Evolutionary conservation across 345 rosid species (phyloP).

Genomic region (Linum lewisii): DNA sequence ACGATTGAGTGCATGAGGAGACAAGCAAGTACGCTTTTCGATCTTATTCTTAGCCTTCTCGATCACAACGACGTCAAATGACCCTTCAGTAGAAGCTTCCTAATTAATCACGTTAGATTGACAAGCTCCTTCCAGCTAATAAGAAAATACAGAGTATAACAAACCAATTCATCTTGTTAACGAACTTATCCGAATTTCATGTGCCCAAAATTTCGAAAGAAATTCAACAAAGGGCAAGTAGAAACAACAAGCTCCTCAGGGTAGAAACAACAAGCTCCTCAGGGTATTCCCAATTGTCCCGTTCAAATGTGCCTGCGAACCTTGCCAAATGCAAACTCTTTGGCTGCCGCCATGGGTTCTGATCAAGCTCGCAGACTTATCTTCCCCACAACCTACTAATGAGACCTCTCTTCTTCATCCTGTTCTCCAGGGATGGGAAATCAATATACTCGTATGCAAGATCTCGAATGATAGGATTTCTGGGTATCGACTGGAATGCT

Average conservation of each 20-base stretch:
- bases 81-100: too few species aligned
- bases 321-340: background rate
- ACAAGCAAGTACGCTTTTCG: too few species aligned
- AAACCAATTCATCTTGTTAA: background rate
- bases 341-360: background rate
- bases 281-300: background rate
- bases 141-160: too few species aligned
- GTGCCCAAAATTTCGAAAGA: background rate
- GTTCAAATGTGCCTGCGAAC: background rate
- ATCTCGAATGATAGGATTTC: conserved; percentile 84
- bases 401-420: conserved; percentile 86
- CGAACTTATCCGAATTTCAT: background rate
- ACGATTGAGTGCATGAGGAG: too few species aligned
- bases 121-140: too few species aligned
- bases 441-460: conserved; percentile 56
- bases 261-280: background rate
- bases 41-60: too few species aligned
- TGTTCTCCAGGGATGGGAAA: conserved; percentile 74
- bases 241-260: background rate
- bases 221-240: background rate
- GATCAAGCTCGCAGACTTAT: conserved; percentile 5
- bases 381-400: conserved; percentile 63
- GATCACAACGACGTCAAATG: too few species aligned
- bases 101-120: too few species aligned
- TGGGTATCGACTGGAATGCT: conserved; percentile 47